Base-by-base conservation (phyloP, 306 rosid genomes). In the Inga oerstediana region DNA sequence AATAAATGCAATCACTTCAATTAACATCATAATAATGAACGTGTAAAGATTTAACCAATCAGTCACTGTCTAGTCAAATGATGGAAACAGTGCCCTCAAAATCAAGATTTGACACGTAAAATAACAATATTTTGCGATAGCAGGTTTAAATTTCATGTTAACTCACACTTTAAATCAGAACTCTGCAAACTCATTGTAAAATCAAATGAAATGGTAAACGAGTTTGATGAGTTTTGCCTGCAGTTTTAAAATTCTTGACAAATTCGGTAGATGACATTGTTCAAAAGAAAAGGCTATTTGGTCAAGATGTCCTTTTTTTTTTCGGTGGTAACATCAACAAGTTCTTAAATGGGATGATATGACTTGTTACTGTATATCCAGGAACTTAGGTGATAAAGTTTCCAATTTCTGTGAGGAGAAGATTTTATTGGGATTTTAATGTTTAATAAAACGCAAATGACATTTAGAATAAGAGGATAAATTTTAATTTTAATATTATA, bases 1-100 rank as follows among this genome's bases (percentile, higher is more conserved):
- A 17, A 17, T 52, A 52, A 52, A 52, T 15, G 59, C 20, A 44
- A n/a, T 45, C 76, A 22, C 76, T 72, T 72, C 12, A 43, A 39
- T 51, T 43, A 65, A 51, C 48, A 82, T 46, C 15, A 82, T 41
- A 67, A 66, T 71, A 65, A 80, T 54, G 56, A 56, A 83, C 13
- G n/a, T 24, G 35, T 46, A 68, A 10, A 77, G 17, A 66, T 35
- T 70, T 56, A 19, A 56, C 62, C 62, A 56, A 56, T 8, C 11
- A 20, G 62, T 20, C 11, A 3, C 11, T 17, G 62, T 56, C 10
- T 56, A 56, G 62, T 56, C 10, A 20, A 19, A 56, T 56, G 62
- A 19, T 54, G 22, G 9, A 54, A 56, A 56, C 62, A 56, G 10
- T 56, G 27, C 4, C 62, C 0, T 56, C 62, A 56, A 56, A 56